phyloP scores from a whole-genome alignment of 2,329 filamentous ascomycete species.

The Verticillium nubilum region DNA sequence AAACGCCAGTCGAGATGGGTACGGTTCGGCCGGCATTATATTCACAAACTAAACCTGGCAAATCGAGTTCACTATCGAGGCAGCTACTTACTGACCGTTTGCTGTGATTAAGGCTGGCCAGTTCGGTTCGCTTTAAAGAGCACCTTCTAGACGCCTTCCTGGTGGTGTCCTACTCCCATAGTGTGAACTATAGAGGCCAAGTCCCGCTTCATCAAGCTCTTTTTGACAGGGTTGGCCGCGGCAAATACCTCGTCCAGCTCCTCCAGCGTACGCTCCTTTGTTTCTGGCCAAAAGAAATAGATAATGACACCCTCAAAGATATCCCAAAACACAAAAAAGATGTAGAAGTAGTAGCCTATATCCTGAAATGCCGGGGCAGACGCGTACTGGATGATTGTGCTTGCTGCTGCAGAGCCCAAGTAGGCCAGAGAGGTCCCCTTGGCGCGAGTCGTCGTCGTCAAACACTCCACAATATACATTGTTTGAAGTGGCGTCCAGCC shows the following conservation, averaged over 20 bases:
- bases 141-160: no score
- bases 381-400: constrained; percentile 36
- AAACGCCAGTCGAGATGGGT: no score
- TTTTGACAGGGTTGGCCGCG: constrained; percentile 36
- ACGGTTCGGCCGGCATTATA: no score
- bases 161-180: background rate
- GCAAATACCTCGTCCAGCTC: constrained; percentile 46
- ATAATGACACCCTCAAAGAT: constrained; percentile 33
- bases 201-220: constrained; percentile 29
- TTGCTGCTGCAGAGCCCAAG: constrained; percentile 30
- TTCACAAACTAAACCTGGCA: no score
- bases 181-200: background rate
- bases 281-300: constrained; percentile 44
- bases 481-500: constrained; percentile 45
- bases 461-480: constrained; percentile 43
- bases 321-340: constrained; percentile 40
- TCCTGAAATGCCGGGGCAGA: constrained; percentile 35
- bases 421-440: constrained; percentile 39
- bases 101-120: no score
- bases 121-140: no score
- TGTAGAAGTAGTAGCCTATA: constrained; percentile 39
- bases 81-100: no score
- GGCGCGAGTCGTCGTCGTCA: constrained; percentile 37
- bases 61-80: no score
- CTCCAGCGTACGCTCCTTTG: constrained; percentile 42